These are phyloP conservation scores for Penicillium lividum DNA, from an alignment of 495 filamentous ascomycete genomes.

Conservation along the genomic window DNA sequence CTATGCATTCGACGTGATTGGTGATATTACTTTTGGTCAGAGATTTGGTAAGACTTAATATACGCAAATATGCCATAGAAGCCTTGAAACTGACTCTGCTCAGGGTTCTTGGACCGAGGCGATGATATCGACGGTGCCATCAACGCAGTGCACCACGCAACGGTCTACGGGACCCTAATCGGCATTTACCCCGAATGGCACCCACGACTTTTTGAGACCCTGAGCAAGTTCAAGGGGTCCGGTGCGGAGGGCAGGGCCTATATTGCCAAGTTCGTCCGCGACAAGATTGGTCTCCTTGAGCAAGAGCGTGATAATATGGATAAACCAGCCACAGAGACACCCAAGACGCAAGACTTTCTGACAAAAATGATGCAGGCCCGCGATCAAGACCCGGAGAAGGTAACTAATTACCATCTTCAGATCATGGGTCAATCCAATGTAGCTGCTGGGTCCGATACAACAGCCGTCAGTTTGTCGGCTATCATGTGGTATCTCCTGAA, in stretches of 20 bases:
- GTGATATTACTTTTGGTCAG: slow-evolving; percentile 65
- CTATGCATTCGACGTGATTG: slow-evolving; percentile 65
- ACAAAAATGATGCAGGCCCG: slow-evolving; percentile 58
- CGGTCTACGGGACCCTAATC: slow-evolving; percentile 57
- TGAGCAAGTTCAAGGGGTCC: slow-evolving; percentile 43
- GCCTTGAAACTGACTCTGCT: slow-evolving; percentile 1
- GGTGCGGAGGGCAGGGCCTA: slow-evolving; percentile 43
- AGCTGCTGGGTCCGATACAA: slow-evolving; percentile 58
- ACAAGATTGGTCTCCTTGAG: slow-evolving; percentile 42
- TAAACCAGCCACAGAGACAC: slow-evolving; percentile 31
- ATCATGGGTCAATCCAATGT: slow-evolving; percentile 55
- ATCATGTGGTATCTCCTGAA: slow-evolving; percentile 54
- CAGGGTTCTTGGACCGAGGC: slow-evolving; percentile 61
- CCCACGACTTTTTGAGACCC: slow-evolving; percentile 37
- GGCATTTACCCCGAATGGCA: slow-evolving; percentile 52
- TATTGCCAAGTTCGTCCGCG: slow-evolving; percentile 45
- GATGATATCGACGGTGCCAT: slow-evolving; percentile 66
- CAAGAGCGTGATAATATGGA: slow-evolving; percentile 14
- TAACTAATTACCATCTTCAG: slow-evolving; percentile 51
- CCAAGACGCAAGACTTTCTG: slow-evolving; percentile 48
- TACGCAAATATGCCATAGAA: slow-evolving; percentile 5
- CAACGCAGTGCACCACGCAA: slow-evolving; percentile 51
- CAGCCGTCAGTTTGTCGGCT: slow-evolving; percentile 49
- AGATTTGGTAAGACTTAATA: slow-evolving; percentile 43
- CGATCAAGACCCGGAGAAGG: slow-evolving; percentile 56